A percentile compares a stretch with the other conserved stretches of the same genome.
These are phyloP conservation scores for Didymellaceae sp. DNA, from an alignment of 2,329 filamentous ascomycete genomes.

Conservation along the genomic window DNA sequence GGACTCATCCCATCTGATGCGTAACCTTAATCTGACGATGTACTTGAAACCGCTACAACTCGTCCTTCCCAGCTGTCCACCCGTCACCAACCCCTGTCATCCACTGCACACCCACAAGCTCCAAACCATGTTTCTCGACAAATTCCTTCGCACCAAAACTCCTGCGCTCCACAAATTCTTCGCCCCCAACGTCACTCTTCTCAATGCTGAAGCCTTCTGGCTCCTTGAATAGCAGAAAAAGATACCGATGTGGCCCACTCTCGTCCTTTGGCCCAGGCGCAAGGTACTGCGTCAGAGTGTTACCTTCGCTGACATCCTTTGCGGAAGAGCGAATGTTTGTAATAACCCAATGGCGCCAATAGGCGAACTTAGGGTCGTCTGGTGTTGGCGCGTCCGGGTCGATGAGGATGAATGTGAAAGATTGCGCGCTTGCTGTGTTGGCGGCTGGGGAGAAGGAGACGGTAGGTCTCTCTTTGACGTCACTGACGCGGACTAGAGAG, in stretches of 20 bases:
- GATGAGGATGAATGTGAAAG: slow-evolving; percentile 59
- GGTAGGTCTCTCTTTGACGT: slow-evolving; percentile 29
- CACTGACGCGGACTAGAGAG: slow-evolving; percentile 45
- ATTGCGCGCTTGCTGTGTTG: slow-evolving; percentile 2
- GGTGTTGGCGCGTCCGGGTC: slow-evolving; percentile 64
- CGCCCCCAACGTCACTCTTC: slow-evolving; percentile 43
- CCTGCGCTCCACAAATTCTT: slow-evolving; percentile 46
- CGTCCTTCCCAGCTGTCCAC: slow-evolving; percentile 26
- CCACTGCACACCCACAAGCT: slow-evolving; percentile 45
- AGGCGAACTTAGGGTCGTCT: slow-evolving; percentile 62
- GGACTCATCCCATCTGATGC: no score
- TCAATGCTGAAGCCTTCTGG: slow-evolving; percentile 25
- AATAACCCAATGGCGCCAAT: slow-evolving; percentile 63
- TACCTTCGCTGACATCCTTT: slow-evolving; percentile 14
- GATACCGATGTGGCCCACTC: slow-evolving; percentile 44
- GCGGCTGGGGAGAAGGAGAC: slow-evolving; percentile 41
- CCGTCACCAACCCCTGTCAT: slow-evolving; percentile 48
- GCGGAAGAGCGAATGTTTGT: slow-evolving; percentile 20
- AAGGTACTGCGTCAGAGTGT: slow-evolving; percentile 40
- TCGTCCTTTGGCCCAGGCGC: slow-evolving; percentile 46
- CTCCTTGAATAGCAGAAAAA: slow-evolving; percentile 43
- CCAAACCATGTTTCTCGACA: slow-evolving; percentile 33
- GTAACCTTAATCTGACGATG: no score
- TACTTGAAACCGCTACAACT: slow-evolving; percentile 1
- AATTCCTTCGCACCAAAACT: slow-evolving; percentile 36